Evolutionary conservation across 1,284 basidiomycete genomes (phyloP).

Genomic region (Exobasidium rhododendri): DNA sequence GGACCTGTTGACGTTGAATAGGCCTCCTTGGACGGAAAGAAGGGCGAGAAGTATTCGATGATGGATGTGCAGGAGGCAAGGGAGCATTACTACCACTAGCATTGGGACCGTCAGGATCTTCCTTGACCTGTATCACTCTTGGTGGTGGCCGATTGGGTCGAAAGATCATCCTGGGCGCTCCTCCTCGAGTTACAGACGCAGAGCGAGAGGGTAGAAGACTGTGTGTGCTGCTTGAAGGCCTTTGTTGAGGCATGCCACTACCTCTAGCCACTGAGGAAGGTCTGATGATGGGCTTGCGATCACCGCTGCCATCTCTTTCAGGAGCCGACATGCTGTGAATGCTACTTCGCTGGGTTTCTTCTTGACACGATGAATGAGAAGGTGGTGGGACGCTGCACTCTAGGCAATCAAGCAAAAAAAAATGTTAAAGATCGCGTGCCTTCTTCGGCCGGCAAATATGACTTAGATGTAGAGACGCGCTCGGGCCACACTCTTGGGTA

Average conservation of each 20-base stretch:
- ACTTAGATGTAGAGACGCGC: too few species aligned
- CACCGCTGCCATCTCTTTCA: background rate
- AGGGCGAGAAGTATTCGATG: background rate
- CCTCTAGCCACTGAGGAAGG: background rate
- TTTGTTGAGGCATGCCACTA: background rate
- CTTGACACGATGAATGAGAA: too few species aligned
- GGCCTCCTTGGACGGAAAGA: background rate
- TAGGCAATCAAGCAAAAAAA: too few species aligned
- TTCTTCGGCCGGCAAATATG: too few species aligned
- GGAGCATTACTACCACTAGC: background rate
- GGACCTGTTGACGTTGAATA: constrained; percentile 48
- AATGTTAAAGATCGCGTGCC: too few species aligned
- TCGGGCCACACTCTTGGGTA: too few species aligned
- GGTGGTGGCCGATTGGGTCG: background rate
- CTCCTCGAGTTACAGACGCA: background rate
- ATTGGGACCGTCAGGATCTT: constrained; percentile 6
- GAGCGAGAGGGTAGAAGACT: background rate
- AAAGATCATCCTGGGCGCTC: background rate
- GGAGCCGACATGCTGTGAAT: background rate
- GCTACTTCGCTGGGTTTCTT: too few species aligned
- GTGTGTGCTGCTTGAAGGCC: background rate
- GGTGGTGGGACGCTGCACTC: too few species aligned
- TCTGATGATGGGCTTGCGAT: background rate
- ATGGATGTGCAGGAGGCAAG: background rate
- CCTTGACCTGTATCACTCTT: background rate